These are phyloP conservation scores for Schrenkiella parvula DNA, from an alignment of 345 rosid species.

Conservation along the genomic window DNA sequence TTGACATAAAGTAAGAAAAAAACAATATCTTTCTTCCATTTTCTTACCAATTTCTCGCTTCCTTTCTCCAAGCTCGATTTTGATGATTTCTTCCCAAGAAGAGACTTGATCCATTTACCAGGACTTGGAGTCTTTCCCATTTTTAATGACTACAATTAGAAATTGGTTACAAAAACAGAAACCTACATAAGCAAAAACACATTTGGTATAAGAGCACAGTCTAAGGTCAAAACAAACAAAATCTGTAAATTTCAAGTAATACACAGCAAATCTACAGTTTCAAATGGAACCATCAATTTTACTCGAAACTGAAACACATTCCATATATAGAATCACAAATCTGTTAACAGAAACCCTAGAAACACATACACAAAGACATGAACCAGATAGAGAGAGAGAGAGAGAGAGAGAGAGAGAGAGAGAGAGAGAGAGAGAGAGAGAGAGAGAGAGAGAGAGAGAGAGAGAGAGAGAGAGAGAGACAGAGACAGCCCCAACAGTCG, in stretches of 20 bases:
- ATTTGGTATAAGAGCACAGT: neutral
- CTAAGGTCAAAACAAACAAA: neutral
- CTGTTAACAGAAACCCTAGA: conserved; percentile 21
- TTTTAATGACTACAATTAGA: neutral
- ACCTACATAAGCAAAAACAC: conserved; percentile 23
- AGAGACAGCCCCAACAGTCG: neutral
- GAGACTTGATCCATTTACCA: conserved; percentile 73
- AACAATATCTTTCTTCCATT: neutral
- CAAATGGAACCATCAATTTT: neutral
- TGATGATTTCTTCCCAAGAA: conserved; percentile 66
- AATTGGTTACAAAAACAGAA: conserved; percentile 1
- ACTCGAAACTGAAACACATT: neutral
- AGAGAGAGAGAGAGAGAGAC: neutral
- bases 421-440: too few species aligned
- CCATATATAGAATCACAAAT: neutral
- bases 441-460: too few species aligned
- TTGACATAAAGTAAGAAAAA: neutral
- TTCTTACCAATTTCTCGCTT: conserved; percentile 45
- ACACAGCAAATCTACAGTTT: neutral
- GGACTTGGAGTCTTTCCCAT: conserved; percentile 83
- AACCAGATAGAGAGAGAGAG: neutral
- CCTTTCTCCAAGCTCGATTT: conserved; percentile 55
- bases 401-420: too few species aligned
- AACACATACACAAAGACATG: conserved; percentile 9
- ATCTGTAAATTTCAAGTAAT: neutral